Conservation (phyloP, 805 yeast genomes). For the Yamadazyma paraphyllophila region DNA sequence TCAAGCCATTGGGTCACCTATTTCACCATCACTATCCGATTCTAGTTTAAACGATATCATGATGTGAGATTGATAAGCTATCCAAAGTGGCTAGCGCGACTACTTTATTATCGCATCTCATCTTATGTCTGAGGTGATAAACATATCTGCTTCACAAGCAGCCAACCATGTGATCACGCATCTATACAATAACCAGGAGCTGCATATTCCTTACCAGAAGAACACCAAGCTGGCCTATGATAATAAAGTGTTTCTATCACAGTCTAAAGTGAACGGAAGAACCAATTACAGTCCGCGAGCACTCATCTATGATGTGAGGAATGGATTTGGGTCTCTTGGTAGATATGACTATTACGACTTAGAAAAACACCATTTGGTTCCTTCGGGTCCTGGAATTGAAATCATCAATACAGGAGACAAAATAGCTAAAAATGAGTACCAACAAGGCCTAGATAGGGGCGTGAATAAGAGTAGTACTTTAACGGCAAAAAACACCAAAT, state of each 20-base stretch:
- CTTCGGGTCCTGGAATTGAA: constrained; percentile 10
- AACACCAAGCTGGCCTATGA: constrained; percentile 47
- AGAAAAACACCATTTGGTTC: background rate
- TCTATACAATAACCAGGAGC: constrained; percentile 77
- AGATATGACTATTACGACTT: constrained; percentile 46
- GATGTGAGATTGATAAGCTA: too few species aligned
- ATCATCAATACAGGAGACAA: constrained; percentile 33
- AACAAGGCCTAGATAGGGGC: constrained; percentile 57
- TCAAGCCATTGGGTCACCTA: too few species aligned
- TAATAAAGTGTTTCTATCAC: constrained; percentile 40
- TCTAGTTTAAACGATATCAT: too few species aligned
- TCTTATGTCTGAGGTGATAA: constrained; percentile 11
- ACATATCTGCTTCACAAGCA: constrained; percentile 46
- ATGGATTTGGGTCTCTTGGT: constrained; percentile 72
- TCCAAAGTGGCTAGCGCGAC: too few species aligned
- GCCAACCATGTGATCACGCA: constrained; percentile 79
- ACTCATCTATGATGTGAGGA: constrained; percentile 73
- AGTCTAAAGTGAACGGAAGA: constrained; percentile 25
- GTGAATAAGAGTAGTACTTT: constrained; percentile 28
- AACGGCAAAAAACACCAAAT: constrained; percentile 42
- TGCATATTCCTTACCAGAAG: constrained; percentile 54
- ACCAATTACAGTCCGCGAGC: constrained; percentile 72
- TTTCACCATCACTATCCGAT: too few species aligned
- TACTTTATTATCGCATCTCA: background rate
- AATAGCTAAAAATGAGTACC: constrained; percentile 57